phyloP scores from a whole-genome alignment of 2,329 filamentous ascomycete genomes.

The Pyricularia grisea region DNA sequence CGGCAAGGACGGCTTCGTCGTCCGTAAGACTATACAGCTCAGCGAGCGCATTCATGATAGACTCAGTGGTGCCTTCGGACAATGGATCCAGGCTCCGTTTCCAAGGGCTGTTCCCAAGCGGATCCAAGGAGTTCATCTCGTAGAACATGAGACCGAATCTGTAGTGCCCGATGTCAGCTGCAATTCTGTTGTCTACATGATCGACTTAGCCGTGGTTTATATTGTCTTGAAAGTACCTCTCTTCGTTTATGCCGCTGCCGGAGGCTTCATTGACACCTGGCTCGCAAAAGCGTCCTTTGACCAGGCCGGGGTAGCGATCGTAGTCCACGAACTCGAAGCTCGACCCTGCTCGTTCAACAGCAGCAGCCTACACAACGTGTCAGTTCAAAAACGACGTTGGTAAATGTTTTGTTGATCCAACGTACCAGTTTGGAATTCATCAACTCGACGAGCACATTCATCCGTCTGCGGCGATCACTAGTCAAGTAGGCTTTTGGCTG shows the following conservation, averaged over 20 bases:
- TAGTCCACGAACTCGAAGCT: background rate
- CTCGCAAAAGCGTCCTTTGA: background rate
- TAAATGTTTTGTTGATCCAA: too few relatives aligned
- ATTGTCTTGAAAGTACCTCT: background rate
- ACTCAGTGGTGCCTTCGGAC: background rate
- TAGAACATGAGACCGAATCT: background rate
- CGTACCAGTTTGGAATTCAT: too few relatives aligned
- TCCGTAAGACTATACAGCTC: background rate
- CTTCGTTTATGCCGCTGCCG: background rate
- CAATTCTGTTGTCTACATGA: background rate
- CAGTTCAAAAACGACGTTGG: background rate
- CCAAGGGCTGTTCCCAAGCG: background rate
- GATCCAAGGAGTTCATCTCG: background rate
- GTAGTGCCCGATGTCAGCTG: background rate
- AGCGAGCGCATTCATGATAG: background rate
- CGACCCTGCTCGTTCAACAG: background rate
- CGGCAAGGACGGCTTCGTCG: too few relatives aligned
- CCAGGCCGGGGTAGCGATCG: background rate
- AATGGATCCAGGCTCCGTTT: background rate
- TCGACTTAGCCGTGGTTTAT: too few relatives aligned
- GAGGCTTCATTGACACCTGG: background rate
- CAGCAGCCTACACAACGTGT: background rate
- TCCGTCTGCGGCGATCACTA: too few relatives aligned
- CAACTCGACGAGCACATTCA: too few relatives aligned
- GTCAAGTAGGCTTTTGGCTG: too few relatives aligned